Conservation (phyloP, 1,284 basidiomycete species). For the Cutaneotrichosporon curvatum region DNA sequence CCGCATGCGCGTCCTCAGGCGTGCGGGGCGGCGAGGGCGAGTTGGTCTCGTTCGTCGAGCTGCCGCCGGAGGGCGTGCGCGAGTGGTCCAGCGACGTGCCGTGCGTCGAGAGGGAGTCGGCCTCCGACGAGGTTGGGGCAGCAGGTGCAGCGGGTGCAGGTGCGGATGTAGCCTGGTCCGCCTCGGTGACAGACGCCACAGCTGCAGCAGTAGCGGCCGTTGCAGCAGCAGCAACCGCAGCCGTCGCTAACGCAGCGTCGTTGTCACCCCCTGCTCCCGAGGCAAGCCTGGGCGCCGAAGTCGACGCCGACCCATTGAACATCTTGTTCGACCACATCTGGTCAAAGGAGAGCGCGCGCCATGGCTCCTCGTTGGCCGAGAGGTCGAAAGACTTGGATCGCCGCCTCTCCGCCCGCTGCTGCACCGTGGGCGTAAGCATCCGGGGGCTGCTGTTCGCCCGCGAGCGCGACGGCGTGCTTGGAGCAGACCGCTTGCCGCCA, state of each 20-base stretch:
- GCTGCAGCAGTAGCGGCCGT: conserved; percentile 12
- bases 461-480: conserved; percentile 2
- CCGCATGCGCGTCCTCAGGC: conserved; percentile 23
- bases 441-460: conserved; percentile 1
- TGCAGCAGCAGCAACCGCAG: background rate
- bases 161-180: background rate
- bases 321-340: conserved; percentile 16
- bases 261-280: background rate
- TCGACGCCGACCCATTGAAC: conserved; percentile 17
- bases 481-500: background rate
- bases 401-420: conserved; percentile 3
- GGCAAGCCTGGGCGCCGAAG: conserved; percentile 21
- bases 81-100: conserved; percentile 34
- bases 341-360: conserved; percentile 7
- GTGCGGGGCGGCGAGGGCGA: conserved; percentile 41
- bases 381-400: conserved; percentile 17
- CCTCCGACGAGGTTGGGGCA: background rate
- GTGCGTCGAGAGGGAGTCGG: conserved; percentile 13
- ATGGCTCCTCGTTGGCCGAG: conserved; percentile 1
- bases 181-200: background rate
- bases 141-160: background rate
- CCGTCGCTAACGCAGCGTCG: background rate
- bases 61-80: conserved; percentile 39
- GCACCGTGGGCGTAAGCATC: conserved; percentile 1
- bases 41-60: conserved; percentile 36